phyloP scores from a whole-genome alignment of 1,284 basidiomycete species.

The Leccinum griseonigrum region DNA sequence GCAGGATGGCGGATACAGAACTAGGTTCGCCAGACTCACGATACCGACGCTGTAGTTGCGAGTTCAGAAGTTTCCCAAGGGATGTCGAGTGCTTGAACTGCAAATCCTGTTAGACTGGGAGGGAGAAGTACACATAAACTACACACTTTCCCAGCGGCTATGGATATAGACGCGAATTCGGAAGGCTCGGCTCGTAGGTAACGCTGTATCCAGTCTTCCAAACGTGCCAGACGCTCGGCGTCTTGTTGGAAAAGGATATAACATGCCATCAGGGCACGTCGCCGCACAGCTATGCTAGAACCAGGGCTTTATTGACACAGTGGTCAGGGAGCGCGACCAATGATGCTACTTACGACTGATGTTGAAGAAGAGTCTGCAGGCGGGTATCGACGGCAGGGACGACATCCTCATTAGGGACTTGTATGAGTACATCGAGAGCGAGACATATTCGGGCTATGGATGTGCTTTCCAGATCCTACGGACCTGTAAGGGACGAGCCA shows the following conservation, averaged over 20 bases:
- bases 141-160: slow-evolving; percentile 24
- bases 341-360: slow-evolving; percentile 66
- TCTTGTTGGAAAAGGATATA: slow-evolving; percentile 51
- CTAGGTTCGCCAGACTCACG: slow-evolving; percentile 8
- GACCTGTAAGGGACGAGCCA: not conserved
- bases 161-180: slow-evolving; percentile 10
- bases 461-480: slow-evolving; percentile 63
- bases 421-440: slow-evolving; percentile 66
- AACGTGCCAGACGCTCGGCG: slow-evolving; percentile 44
- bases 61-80: slow-evolving; percentile 17
- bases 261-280: slow-evolving; percentile 58
- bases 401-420: slow-evolving; percentile 56
- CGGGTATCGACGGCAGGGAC: slow-evolving; percentile 71
- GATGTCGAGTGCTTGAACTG: slow-evolving; percentile 26
- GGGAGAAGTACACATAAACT: not conserved
- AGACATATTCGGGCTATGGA: slow-evolving; percentile 57
- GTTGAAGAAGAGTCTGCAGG: slow-evolving; percentile 59
- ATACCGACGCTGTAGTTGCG: slow-evolving; percentile 16
- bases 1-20: slow-evolving; percentile 15
- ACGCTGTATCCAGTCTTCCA: slow-evolving; percentile 31
- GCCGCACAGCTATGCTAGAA: slow-evolving; percentile 54
- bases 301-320: slow-evolving; percentile 5
- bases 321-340: slow-evolving; percentile 8
- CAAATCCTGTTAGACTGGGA: slow-evolving; percentile 10
- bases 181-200: slow-evolving; percentile 14